These are phyloP conservation scores for Apostasia shenzhenica DNA, from an alignment of 106 monocot species.

Conservation along the genomic window DNA sequence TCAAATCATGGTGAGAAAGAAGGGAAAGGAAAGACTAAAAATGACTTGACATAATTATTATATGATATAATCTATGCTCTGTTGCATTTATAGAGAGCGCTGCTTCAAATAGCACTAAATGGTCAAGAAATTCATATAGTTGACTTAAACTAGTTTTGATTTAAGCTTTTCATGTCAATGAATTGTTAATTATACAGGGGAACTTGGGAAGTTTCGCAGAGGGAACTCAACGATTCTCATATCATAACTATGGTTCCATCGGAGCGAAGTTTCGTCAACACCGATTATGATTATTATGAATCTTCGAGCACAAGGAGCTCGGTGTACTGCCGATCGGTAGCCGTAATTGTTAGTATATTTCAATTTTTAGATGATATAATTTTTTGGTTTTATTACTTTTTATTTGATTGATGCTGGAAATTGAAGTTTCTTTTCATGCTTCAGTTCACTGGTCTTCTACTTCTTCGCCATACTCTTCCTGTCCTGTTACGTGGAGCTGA, in stretches of 20 bases:
- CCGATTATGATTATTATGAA: too few relatives aligned
- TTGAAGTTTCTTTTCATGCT: too few relatives aligned
- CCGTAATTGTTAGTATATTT: neutral
- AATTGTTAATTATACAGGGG: conserved; percentile 4
- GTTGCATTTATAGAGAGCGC: neutral
- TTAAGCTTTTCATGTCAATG: neutral
- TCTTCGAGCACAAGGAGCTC: too few relatives aligned
- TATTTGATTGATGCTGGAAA: neutral
- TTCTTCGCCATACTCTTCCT: too few relatives aligned
- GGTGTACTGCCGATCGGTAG: too few relatives aligned
- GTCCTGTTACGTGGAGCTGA: too few relatives aligned
- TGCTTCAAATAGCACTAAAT: neutral
- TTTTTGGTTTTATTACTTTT: too few relatives aligned
- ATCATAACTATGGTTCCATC: too few relatives aligned
- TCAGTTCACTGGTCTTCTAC: too few relatives aligned
- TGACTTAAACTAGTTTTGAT: neutral
- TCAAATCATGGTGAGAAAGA: neutral
- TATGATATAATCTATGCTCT: too few relatives aligned
- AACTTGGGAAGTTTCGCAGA: conserved; percentile 8
- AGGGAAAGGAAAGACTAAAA: neutral
- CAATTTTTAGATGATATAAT: neutral
- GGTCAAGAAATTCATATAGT: neutral
- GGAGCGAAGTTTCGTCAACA: neutral
- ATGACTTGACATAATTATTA: too few relatives aligned
- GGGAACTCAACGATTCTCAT: neutral